Evolutionary conservation across 2,329 filamentous ascomycete species (phyloP).

Genomic region (Stachybotrys chartarum): DNA sequence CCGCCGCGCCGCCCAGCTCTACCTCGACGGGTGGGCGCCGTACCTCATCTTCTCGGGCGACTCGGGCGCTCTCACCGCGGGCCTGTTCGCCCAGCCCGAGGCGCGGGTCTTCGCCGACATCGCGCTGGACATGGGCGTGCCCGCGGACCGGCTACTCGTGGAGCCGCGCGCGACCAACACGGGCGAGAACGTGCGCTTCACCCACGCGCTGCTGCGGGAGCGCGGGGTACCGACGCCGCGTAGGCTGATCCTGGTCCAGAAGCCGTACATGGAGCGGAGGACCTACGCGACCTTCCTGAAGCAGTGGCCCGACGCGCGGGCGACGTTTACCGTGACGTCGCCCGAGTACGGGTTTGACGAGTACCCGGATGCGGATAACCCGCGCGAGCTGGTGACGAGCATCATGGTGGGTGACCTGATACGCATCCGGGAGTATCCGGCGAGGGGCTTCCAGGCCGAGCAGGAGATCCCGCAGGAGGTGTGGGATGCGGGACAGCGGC

Average conservation of each 20-base stretch:
- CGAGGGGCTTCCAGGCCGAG: slow-evolving; percentile 33
- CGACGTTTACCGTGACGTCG: slow-evolving; percentile 31
- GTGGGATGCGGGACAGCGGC: slow-evolving; percentile 32
- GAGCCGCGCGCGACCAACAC: slow-evolving; percentile 36
- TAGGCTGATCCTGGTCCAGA: slow-evolving; percentile 35
- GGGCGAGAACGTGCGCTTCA: slow-evolving; percentile 40
- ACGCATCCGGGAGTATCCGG: slow-evolving; percentile 34
- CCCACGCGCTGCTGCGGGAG: slow-evolving; percentile 24
- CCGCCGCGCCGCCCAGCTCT: slow-evolving; percentile 31
- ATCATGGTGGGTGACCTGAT: slow-evolving; percentile 39
- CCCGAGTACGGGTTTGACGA: slow-evolving; percentile 29
- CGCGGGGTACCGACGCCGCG: slow-evolving; percentile 15
- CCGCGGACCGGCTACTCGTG: slow-evolving; percentile 27
- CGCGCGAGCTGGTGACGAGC: slow-evolving; percentile 31
- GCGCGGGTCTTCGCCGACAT: slow-evolving; percentile 34
- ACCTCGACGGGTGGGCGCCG: slow-evolving; percentile 28
- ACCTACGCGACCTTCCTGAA: slow-evolving; percentile 38
- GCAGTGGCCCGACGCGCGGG: slow-evolving; percentile 32
- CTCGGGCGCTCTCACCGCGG: slow-evolving; percentile 30
- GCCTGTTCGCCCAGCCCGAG: slow-evolving; percentile 31
- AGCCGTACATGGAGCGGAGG: slow-evolving; percentile 40
- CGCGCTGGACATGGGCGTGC: slow-evolving; percentile 31
- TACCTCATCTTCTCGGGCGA: slow-evolving; percentile 37
- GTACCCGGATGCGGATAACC: slow-evolving; percentile 34
- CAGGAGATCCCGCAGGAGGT: slow-evolving; percentile 33